These are phyloP conservation scores for Schoenoplectus triqueter DNA, from an alignment of 202 grass and related monocot species.

Conservation along the genomic window DNA sequence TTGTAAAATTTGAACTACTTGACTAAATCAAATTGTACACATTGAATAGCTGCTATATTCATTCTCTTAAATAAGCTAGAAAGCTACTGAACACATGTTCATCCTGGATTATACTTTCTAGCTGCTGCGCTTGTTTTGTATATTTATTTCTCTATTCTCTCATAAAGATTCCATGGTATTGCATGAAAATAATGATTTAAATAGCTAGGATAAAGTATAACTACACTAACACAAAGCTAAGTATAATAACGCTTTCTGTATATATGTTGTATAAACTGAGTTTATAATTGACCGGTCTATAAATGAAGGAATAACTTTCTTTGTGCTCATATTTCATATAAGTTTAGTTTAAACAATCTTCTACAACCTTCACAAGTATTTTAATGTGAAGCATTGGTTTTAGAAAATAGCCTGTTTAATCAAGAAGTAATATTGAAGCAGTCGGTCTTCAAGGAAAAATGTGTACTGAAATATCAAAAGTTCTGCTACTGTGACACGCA, in stretches of 20 bases:
- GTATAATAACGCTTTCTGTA: not conserved
- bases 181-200: not conserved
- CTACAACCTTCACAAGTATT: not conserved
- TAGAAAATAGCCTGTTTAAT: not conserved
- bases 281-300: not conserved
- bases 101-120: not conserved
- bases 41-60: not conserved
- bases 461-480: not conserved
- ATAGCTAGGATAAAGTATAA: not conserved
- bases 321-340: not conserved
- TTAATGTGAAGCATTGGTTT: not conserved
- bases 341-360: not conserved
- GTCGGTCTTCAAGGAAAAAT: not conserved
- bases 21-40: not conserved
- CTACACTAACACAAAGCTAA: not conserved
- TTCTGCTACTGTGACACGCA: not conserved
- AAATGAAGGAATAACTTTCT: not conserved
- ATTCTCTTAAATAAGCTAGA: not conserved
- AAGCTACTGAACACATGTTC: not conserved
- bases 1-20: not conserved
- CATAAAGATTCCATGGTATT: constrained; percentile 6
- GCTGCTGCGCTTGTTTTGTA: not conserved
- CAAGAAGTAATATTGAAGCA: not conserved
- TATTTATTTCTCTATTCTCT: not conserved
- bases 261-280: not conserved